Evolutionary conservation across 2,329 filamentous ascomycete species (phyloP).

Genomic region (Emericellopsis atlantica): DNA sequence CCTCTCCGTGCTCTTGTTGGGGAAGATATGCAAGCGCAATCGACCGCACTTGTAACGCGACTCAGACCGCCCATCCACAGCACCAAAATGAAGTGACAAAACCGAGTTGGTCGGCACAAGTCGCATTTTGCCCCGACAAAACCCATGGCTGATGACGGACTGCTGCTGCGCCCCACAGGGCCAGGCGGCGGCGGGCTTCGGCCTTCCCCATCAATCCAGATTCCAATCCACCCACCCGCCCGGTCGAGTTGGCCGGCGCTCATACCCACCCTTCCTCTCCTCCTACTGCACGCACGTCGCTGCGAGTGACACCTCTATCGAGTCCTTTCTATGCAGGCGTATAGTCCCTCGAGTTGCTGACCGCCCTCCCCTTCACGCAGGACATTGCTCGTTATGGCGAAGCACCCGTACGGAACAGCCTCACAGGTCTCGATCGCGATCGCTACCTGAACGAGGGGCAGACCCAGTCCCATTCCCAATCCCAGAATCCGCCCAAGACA

Average conservation of each 20-base stretch:
- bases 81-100: too few species aligned
- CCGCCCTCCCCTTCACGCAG: slow-evolving; percentile 20
- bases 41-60: neutral
- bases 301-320: too few species aligned
- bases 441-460: slow-evolving; percentile 44
- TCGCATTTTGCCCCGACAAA: too few species aligned
- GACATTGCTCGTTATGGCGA: slow-evolving; percentile 69
- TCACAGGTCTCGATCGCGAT: slow-evolving; percentile 57
- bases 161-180: neutral
- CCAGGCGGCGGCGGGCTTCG: neutral
- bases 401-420: slow-evolving; percentile 59
- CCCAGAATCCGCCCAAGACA: slow-evolving; percentile 41
- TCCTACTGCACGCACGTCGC: too few species aligned
- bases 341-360: slow-evolving; percentile 8
- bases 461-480: slow-evolving; percentile 26
- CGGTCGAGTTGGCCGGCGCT: too few species aligned
- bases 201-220: neutral
- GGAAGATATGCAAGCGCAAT: neutral
- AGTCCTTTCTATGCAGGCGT: too few species aligned
- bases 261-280: too few species aligned
- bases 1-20: too few species aligned
- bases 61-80: neutral
- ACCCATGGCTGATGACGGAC: neutral
- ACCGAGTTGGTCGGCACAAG: too few species aligned
- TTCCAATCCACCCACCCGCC: neutral